Base-by-base conservation (phyloP, 139 green algal genomes). In the Zygnema circumcarinatum region DNA sequence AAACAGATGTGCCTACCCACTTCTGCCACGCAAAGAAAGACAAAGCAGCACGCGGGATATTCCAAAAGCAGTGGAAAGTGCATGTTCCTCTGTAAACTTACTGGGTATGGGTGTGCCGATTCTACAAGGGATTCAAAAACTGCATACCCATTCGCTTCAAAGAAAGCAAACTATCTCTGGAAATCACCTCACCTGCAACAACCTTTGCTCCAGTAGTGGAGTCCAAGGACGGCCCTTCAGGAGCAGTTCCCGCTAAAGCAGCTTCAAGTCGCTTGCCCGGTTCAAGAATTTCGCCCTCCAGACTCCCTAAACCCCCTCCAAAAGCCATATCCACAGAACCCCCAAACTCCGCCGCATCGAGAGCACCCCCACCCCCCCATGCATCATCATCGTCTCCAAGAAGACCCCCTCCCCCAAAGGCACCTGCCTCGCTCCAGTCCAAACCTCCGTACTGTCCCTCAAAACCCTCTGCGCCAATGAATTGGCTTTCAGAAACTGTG, bases 271-370 rank as follows among this genome's bases (percentile, higher is more conserved):
- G 68, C 32, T 56, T 75, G n/a, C 81, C 81, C 2, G 75, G 36
- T 29, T 3, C 42, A 68, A 39, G 11, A 29, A 83, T 42, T 11
- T 53, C 32, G 3, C 38, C 69, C 41, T 38, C 32, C 56, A 83
- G 76, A 25, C 76, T 16, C 36, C 79, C 47, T 52, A 87, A 74
- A 32, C 40, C 78, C 2, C 40, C 78, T 16, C 81, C 81, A 87
- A 87, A 87, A 22, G 81, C 81, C 33, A 84, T 62, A 42, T 76
- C 84, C 38, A 54, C 74, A 36, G 33, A 39, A 67, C 33, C 84
- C 32, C 84, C 84, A 76, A 89, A 89, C 35, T 87, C 84, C 2
- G 74, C 68, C 16, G 84, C 84, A 47, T 89, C 84, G 36, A 89
- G 54, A 2, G 72, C 83, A n/a, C n/a, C n/a, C n/a, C n/a, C n/a